These are phyloP conservation scores for Leccinum uliginosum DNA, from an alignment of 768 basidiomycete species.

Conservation along the genomic window DNA sequence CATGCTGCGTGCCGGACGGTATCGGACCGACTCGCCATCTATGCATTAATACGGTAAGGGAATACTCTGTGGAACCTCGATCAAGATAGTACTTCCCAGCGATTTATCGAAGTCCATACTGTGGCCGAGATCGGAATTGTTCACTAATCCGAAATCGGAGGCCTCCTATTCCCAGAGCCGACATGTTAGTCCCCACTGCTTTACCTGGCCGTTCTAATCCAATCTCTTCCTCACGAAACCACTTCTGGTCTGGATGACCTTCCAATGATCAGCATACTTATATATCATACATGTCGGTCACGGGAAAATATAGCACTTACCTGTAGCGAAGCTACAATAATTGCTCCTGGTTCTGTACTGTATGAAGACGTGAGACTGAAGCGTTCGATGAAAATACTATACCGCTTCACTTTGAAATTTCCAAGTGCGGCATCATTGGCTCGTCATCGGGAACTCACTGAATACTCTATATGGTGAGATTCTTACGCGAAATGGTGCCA, in stretches of 20 bases:
- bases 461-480: neutral
- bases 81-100: no score
- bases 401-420: constrained; percentile 40
- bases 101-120: no score
- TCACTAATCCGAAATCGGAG: no score
- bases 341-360: constrained; percentile 18
- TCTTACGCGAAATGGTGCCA: constrained; percentile 19
- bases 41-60: no score
- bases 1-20: no score
- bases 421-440: constrained; percentile 13
- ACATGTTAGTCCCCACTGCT: constrained; percentile 16
- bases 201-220: no score
- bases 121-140: no score
- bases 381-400: constrained; percentile 17
- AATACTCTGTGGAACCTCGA: no score
- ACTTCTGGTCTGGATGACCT: constrained; percentile 35
- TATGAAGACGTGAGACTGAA: constrained; percentile 16
- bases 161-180: no score
- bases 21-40: no score
- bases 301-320: no score
- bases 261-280: constrained; percentile 33
- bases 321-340: constrained; percentile 20
- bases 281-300: neutral
- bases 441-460: neutral
- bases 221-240: constrained; percentile 37